Base-by-base conservation (phyloP, 768 basidiomycete species). In the Lactarius evosmus region DNA sequence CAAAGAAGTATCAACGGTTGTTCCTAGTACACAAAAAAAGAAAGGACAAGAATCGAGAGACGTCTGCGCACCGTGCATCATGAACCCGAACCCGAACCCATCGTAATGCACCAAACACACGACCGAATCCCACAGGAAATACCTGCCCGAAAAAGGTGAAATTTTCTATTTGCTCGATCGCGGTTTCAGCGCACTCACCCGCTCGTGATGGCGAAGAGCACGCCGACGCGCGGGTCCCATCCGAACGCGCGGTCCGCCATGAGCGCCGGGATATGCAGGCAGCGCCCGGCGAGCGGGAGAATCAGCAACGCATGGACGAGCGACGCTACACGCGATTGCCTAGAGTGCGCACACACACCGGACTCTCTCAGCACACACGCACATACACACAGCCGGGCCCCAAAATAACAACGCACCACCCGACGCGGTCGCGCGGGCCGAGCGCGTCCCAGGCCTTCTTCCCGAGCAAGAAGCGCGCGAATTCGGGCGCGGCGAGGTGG, bases 91-190 rank as follows among this genome's bases (percentile, higher is more conserved):
- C 8, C 89, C 92, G 4, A 85, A 56, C 61, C 89, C 87, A 55
- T 81, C 79, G 69, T 82, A 89, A 73, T 91, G 85, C 57, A 88
- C 58, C 27, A 87, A 74, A 7, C 85, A 83, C 73, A 93, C 90
- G 30, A 91, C 62, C 0, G 81, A 80, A 70, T 96, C 93, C 93
- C 93, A 96, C 22, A 94, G 67, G 73, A 96, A 95, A 71, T 88
- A 88, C 6, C 86, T 89, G 69, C 3, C 25, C 56, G 12, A 22
- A 52, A 29, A 36, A 27, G 30, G 46, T 34, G 16, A n/a, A n/a
- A n/a, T n/a, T n/a, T n/a, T n/a, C n/a, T n/a, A n/a, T n/a, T n/a
- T n/a, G n/a, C n/a, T n/a, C 44, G 8, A 46, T 46, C n/a, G 22
- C 44, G 46, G 25, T 25, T 34, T 19, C 1, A 50, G 32, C 38